phyloP scores from a whole-genome alignment of 805 yeast species.

The Candida pini region DNA sequence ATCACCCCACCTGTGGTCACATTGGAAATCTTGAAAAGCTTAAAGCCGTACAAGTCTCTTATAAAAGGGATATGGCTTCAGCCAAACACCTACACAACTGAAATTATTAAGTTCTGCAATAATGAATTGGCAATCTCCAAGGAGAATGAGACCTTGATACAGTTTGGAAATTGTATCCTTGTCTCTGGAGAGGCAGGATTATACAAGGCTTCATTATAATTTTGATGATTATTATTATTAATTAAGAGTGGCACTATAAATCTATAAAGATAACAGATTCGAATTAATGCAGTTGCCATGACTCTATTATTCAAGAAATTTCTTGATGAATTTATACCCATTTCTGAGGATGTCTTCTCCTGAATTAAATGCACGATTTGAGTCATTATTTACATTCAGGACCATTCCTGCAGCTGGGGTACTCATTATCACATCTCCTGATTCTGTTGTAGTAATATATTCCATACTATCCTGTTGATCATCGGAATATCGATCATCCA shows the following conservation, averaged over 20 bases:
- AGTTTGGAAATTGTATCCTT: constrained; percentile 62
- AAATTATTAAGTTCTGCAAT: constrained; percentile 35
- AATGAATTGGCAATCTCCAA: constrained; percentile 25
- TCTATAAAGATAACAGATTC: too few species aligned
- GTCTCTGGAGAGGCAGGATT: constrained; percentile 56
- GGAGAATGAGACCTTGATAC: constrained; percentile 28
- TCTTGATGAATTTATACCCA: constrained; percentile 36
- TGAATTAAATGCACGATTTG: constrained; percentile 11
- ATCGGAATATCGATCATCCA: constrained; percentile 7
- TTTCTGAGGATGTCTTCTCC: constrained; percentile 29
- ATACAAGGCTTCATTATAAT: constrained; percentile 6
- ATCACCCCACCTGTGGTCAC: constrained; percentile 72
- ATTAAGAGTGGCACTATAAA: too few species aligned
- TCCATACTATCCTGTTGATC: constrained; percentile 21
- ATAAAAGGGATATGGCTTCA: constrained; percentile 74
- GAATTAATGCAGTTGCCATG: too few species aligned
- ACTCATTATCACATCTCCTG: constrained; percentile 20
- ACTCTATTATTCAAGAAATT: constrained; percentile 23
- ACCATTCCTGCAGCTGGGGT: constrained; percentile 2
- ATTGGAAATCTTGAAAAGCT: constrained; percentile 36
- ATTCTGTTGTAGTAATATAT: constrained; percentile 21
- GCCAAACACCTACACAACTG: constrained; percentile 67
- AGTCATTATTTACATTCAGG: constrained; percentile 2
- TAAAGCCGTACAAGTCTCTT: constrained; percentile 18
- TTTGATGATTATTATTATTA: background rate